Evolutionary conservation across 306 rosid species (phyloP), one percentile per base, ranked within the genome.

Genomic region (Ziziphus jujuba): DNA sequence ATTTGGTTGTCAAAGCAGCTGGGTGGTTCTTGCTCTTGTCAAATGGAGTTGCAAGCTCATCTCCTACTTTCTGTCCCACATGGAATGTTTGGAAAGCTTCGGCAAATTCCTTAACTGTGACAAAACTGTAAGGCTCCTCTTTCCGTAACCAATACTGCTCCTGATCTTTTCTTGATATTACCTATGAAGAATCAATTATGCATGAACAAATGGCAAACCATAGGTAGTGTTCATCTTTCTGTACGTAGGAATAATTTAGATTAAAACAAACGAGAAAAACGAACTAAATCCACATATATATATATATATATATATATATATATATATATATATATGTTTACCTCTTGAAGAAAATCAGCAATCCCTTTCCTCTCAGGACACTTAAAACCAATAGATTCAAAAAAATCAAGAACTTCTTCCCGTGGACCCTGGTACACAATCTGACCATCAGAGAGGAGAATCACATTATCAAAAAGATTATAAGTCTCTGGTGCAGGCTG

Each of bases 61-160:
- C 79, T 20, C 77, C 66, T 10, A 84, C 65, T 58, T 21, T 61
- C 28, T 60, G 63, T 36, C 96, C 96, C 9, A 84, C 87, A 56
- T 83, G 90, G 77, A 81, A 89, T 6, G 43, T 22, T 69, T 82
- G 78, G 77, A 87, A 87, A 35, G 67, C 61, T 68, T 58, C 72
- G 22, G 71, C 81, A 19, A 89, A 89, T 24, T 87, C 87, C 12
- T 82, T 43, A 12, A 83, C 92, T 2, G 87, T 57, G 23, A 89
- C 62, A 48, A 70, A 84, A 12, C 86, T 62, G 75, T 87, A 89
- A 14, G 92, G 77, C 40, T 13, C 71, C 72, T 75, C 55, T 75
- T 53, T 77, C 79, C 58, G 77, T 81, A 69, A 82, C 96, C 96
- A 89, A 20, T 89, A 89, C 66, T 89, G 96, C 19, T 79, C 91